These are phyloP conservation scores for Rauvolfia tetraphylla DNA, from an alignment of 257 asterid species.

Conservation along the genomic window DNA sequence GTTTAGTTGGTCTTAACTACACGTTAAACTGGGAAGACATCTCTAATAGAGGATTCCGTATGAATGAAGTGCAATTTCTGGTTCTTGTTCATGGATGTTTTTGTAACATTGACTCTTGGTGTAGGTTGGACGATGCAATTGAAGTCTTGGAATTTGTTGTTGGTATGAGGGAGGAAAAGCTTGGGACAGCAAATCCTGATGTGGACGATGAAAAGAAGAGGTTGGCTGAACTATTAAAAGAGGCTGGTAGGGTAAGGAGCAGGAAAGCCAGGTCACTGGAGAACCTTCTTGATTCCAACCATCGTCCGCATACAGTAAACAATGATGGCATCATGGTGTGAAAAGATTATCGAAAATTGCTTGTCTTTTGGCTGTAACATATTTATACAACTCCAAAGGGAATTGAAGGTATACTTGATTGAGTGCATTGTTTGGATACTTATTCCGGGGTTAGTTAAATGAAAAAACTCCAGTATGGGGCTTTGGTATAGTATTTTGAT, in stretches of 20 bases:
- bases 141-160: slow-evolving; percentile 73
- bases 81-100: not conserved
- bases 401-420: slow-evolving; percentile 31
- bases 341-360: slow-evolving; percentile 13
- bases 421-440: slow-evolving; percentile 42
- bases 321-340: slow-evolving; percentile 56
- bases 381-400: slow-evolving; percentile 28
- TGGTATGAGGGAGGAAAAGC: slow-evolving; percentile 92
- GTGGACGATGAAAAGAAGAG: slow-evolving; percentile 90
- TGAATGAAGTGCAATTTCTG: not conserved
- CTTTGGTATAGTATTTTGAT: slow-evolving; percentile 15
- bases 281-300: slow-evolving; percentile 65
- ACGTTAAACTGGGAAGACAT: not conserved
- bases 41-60: not conserved
- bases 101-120: slow-evolving; percentile 8
- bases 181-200: slow-evolving; percentile 95
- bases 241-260: slow-evolving; percentile 69
- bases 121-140: slow-evolving; percentile 86
- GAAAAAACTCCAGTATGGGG: slow-evolving; percentile 21
- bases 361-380: slow-evolving; percentile 39
- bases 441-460: slow-evolving; percentile 32
- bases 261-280: slow-evolving; percentile 77
- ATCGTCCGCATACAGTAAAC: slow-evolving; percentile 31
- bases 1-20: not conserved
- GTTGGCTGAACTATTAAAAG: slow-evolving; percentile 75